Evolutionary conservation across 1,284 basidiomycete species (phyloP).

Genomic region (Microbotryum intermedium): DNA sequence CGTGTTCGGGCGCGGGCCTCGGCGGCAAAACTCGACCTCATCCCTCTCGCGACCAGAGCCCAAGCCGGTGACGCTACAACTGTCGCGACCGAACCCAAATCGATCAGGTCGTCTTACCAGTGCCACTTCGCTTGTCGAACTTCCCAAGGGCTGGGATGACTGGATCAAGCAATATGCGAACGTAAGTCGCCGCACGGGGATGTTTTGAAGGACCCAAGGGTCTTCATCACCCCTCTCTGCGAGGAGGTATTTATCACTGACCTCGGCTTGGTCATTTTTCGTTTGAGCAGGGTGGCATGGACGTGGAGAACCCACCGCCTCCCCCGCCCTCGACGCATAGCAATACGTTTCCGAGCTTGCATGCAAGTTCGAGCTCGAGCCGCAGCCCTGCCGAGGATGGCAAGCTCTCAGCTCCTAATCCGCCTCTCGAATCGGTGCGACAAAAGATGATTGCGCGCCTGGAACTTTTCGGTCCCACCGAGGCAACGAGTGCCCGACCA

Average conservation of each 20-base stretch:
- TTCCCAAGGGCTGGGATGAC: constrained; percentile 32
- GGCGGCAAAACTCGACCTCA: no score
- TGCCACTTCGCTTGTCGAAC: neutral
- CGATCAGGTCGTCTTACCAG: no score
- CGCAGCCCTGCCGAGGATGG: neutral
- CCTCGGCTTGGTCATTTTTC: neutral
- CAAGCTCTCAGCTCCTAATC: neutral
- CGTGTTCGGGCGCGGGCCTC: no score
- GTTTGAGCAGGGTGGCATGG: neutral
- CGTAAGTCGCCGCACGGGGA: constrained; percentile 8
- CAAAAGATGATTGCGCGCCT: neutral
- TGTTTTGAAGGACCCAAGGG: no score
- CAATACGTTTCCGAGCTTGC: neutral
- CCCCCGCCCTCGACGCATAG: neutral
- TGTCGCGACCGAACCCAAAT: no score
- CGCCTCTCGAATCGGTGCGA: neutral
- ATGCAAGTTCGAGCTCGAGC: neutral
- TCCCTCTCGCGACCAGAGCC: no score
- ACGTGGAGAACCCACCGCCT: neutral
- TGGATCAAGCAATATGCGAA: constrained; percentile 28
- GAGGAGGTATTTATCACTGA: neutral
- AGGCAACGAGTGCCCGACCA: neutral
- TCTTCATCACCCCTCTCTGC: no score
- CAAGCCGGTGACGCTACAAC: no score
- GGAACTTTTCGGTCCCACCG: neutral